Base-by-base conservation (phyloP, 108 stramenopile genomes). In the Nitzschia sp. region DNA sequence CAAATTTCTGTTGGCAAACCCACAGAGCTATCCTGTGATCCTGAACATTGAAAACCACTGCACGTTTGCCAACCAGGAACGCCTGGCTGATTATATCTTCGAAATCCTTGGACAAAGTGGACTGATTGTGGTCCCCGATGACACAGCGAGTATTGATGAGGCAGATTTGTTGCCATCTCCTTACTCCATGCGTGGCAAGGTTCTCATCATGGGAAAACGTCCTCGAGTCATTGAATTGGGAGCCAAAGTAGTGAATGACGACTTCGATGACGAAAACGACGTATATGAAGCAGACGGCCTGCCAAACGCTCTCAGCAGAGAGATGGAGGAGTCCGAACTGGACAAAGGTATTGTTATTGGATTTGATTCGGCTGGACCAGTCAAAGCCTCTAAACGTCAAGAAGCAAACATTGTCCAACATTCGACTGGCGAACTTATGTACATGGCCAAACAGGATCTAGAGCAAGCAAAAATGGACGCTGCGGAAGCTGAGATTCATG, bases 41-140 rank as follows among this genome's bases (percentile, higher is more conserved):
- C 58, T 98, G 34, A 79, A 89, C 10, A 82, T 98, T 46, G 97
- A 98, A 80, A 96, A 95, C 71, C 96, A 97, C 81, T 98, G 98
- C 71, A 80, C 80, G 11, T 61, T 83, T 41, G 50, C 63, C 25
- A 81, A 76, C 67, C 97, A 97, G 82, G 63, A 86, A 62, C 80
- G 65, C 22, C 79, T 97, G 88, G 93, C 94, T 0, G 57, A 81
- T 1, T 73, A 84, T 37, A 57, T 92, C 15, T 62, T 72, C 25
- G 37, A 72, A 10, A 80, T 85, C 41, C 67, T 92, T 25, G 86
- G 79, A 52, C 61, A 70, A 48, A 41, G 61, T 34, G 73, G 73
- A 40, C 21, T 87, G 48, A 57, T 83, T 53, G 57, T 72, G 73
- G 75, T 81, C 60, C 79, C 71, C 12, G 78, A 78, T 54, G 64